These are phyloP conservation scores for Gracilariopsis chorda DNA, from an alignment of 23 red algal genomes.

Conservation along the genomic window DNA sequence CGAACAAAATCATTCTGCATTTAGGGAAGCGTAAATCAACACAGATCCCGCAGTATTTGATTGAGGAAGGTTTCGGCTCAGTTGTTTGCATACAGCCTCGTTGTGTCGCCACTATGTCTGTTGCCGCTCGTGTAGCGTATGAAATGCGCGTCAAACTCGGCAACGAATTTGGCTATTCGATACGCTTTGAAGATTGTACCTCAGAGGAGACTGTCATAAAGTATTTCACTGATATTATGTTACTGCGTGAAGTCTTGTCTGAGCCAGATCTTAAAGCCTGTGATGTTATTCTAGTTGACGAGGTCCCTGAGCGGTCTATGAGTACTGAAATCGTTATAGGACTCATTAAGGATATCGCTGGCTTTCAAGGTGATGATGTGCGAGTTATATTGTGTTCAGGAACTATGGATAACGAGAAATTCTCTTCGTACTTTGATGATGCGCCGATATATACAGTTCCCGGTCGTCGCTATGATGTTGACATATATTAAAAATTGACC, in stretches of 20 bases:
- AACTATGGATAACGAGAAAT: slow-evolving; percentile 75
- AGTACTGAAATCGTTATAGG: slow-evolving; percentile 86
- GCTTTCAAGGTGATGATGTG: slow-evolving; percentile 57
- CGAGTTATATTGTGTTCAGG: slow-evolving; percentile 73
- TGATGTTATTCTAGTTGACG: slow-evolving; percentile 81
- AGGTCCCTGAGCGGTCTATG: slow-evolving; percentile 93
- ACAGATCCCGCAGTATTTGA: slow-evolving; percentile 69
- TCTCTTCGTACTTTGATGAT: slow-evolving; percentile 73
- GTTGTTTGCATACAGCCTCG: slow-evolving; percentile 78
- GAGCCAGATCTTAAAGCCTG: slow-evolving; percentile 69
- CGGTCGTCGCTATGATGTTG: slow-evolving; percentile 75
- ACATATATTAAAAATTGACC: slow-evolving; percentile 47
- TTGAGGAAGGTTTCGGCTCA: slow-evolving; percentile 60
- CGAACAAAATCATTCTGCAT: too few species aligned
- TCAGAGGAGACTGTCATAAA: slow-evolving; percentile 68
- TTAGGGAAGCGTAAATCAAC: slow-evolving; percentile 92
- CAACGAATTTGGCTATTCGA: slow-evolving; percentile 72
- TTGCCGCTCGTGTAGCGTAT: slow-evolving; percentile 79
- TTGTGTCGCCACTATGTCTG: slow-evolving; percentile 83
- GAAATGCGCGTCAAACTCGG: slow-evolving; percentile 75
- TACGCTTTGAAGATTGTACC: slow-evolving; percentile 92
- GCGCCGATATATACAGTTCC: slow-evolving; percentile 82
- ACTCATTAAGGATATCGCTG: slow-evolving; percentile 71
- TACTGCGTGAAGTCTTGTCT: slow-evolving; percentile 75
- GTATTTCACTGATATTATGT: slow-evolving; percentile 92